Evolutionary conservation across 352 stramenopile species (phyloP).

Genomic region (Pythium dissimile): DNA sequence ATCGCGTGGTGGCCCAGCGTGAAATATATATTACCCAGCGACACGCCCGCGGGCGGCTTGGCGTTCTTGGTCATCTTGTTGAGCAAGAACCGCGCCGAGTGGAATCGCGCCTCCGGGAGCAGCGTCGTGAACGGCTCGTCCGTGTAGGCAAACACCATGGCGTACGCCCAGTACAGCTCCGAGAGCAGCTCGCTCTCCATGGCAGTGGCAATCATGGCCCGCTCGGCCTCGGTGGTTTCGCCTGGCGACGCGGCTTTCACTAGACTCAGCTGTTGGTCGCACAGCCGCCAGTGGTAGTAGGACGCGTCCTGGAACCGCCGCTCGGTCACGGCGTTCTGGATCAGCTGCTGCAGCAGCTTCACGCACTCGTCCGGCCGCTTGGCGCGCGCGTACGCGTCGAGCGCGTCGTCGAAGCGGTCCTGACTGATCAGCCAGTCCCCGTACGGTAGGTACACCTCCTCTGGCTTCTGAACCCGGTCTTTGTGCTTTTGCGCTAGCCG

Average conservation of each 20-base stretch:
- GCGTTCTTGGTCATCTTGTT: conserved; percentile 78
- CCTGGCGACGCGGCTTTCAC: conserved; percentile 15
- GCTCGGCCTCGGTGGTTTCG: conserved; percentile 27
- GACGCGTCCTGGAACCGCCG: conserved; percentile 86
- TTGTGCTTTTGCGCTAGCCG: conserved; percentile 82
- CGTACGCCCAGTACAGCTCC: conserved; percentile 93
- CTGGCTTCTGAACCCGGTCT: conserved; percentile 74
- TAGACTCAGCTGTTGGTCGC: conserved; percentile 71
- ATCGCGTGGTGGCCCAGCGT: conserved; percentile 92
- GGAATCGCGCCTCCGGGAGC: conserved; percentile 90
- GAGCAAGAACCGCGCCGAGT: conserved; percentile 90
- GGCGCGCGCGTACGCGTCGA: conserved; percentile 87
- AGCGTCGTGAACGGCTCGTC: conserved; percentile 93
- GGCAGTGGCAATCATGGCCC: conserved; percentile 32
- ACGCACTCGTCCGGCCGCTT: conserved; percentile 81
- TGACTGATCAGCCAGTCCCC: conserved; percentile 90
- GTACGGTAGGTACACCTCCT: conserved; percentile 92
- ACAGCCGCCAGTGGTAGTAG: conserved; percentile 93
- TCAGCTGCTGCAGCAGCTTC: conserved; percentile 84
- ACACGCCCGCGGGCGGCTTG: conserved; percentile 78
- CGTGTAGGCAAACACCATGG: conserved; percentile 91
- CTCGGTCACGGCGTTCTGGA: conserved; percentile 86
- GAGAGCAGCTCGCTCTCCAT: conserved; percentile 73
- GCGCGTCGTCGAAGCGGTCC: conserved; percentile 91
- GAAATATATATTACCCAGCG: conserved; percentile 90